Conservation (phyloP, 108 stramenopile genomes). For the Cyclotella baltica region DNA sequence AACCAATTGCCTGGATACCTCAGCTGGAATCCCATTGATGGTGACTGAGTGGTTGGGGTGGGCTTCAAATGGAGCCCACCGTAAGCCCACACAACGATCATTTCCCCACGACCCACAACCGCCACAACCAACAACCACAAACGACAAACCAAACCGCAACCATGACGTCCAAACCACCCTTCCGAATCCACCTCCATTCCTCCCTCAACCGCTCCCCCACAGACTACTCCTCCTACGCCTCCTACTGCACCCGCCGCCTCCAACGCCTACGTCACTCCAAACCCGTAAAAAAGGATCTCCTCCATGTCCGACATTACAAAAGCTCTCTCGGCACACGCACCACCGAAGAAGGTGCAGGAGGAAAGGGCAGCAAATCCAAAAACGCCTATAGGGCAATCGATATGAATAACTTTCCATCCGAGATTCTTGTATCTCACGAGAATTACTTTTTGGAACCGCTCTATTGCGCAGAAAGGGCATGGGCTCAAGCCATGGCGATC, state of each 20-base stretch:
- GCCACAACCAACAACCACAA: neutral
- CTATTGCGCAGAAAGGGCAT: conserved; percentile 69
- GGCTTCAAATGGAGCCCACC: no score
- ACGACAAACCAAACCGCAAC: neutral
- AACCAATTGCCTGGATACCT: no score
- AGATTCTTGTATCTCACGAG: conserved; percentile 15
- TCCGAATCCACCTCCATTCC: conserved; percentile 50
- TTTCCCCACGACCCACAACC: neutral
- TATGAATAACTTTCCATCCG: conserved; percentile 29
- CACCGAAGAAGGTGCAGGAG: neutral
- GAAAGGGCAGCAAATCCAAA: conserved; percentile 17
- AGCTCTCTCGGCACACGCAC: neutral
- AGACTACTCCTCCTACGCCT: conserved; percentile 50
- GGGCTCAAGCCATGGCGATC: conserved; percentile 74
- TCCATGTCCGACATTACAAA: conserved; percentile 54
- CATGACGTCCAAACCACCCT: conserved; percentile 1
- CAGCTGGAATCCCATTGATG: no score
- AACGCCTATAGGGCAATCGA: conserved; percentile 42
- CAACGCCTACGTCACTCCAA: conserved; percentile 55
- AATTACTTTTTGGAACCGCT: conserved; percentile 55
- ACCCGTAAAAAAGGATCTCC: conserved; percentile 53
- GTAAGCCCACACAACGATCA: neutral
- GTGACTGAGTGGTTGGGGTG: no score
- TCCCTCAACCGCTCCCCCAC: conserved; percentile 23
- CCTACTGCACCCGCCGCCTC: conserved; percentile 73